Evolutionary conservation across 768 basidiomycete species (phyloP).

Genomic region (Russula emetica): DNA sequence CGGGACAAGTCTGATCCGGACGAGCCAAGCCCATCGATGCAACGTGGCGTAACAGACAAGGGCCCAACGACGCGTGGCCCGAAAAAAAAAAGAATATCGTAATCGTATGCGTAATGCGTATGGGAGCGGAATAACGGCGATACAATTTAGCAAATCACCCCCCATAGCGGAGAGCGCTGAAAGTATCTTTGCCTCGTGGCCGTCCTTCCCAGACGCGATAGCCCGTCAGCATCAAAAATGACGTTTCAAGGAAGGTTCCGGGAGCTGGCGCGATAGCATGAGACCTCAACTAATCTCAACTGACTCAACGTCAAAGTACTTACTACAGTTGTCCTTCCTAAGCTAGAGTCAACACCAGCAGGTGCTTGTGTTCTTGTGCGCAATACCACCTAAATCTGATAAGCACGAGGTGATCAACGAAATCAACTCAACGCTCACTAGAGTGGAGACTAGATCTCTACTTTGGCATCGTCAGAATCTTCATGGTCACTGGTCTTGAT

Average conservation of each 20-base stretch:
- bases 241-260: not conserved
- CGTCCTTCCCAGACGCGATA: not conserved
- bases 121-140: not conserved
- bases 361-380: not conserved
- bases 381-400: not conserved
- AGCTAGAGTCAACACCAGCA: not conserved
- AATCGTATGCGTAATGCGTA: too few relatives aligned
- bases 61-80: slow-evolving; percentile 4
- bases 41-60: slow-evolving; percentile 6
- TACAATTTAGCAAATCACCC: not conserved
- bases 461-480: slow-evolving; percentile 38
- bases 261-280: not conserved
- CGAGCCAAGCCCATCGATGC: slow-evolving; percentile 7
- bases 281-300: not conserved
- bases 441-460: slow-evolving; percentile 36
- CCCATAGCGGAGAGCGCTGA: not conserved
- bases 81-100: slow-evolving; percentile 8
- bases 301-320: not conserved
- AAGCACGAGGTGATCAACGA: not conserved
- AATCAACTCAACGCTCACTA: not conserved
- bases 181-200: slow-evolving; percentile 7
- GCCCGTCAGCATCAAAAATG: not conserved
- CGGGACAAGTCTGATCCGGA: not conserved
- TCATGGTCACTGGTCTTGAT: slow-evolving; percentile 24
- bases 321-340: not conserved